Evolutionary conservation across 1,139 yeast genomes (phyloP), one percentile per base, ranked within the genome.

Genomic region (Suhomyces taliae): DNA sequence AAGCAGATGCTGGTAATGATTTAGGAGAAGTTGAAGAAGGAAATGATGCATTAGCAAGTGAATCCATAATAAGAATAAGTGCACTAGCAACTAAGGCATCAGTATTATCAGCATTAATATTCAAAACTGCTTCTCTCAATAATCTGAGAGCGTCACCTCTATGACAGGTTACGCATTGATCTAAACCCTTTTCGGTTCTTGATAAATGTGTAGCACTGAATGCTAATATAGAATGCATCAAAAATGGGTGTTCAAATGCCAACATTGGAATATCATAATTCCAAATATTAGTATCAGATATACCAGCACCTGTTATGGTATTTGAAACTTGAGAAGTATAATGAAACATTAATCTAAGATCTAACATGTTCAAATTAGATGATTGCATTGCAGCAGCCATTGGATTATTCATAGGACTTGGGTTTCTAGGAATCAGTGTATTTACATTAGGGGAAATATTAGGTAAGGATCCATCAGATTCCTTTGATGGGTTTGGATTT

Each of bases 51-150:
- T 91, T 91, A 4, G 98, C 98, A 52, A 91, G 72, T 0, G 97
- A 87, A 63, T 91, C 98, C 87, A 91, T 87, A 49, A 90, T 90
- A 46, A 91, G 72, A 40, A 91, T 83, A 55, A 91, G 78, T 0
- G 97, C 96, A 48, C 95, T 83, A 0, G 97, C 97, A 10, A 91
- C 97, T 49, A 91, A 70, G 0, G 97, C 96, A 66, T 91, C 98
- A 7, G 96, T 86, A 58, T 90, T 90, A 41, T 87, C 90, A 1
- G 88, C 77, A 33, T 87, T 85, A 50, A 91, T 90, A 53, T 88
- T 83, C 54, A 88, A 72, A 4, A 91, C 96, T 1, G 95, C 97
- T 58, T 87, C 95, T 48, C 97, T 72, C 45, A 91, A 69, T 40
- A 90, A 70, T 48, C 91, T 71, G 43, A 91, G 69, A 0, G 97